Evolutionary conservation across 192 early-diverging fungal species (phyloP), one percentile per base, ranked within the genome.

Genomic region (Dissophora globulifera): DNA sequence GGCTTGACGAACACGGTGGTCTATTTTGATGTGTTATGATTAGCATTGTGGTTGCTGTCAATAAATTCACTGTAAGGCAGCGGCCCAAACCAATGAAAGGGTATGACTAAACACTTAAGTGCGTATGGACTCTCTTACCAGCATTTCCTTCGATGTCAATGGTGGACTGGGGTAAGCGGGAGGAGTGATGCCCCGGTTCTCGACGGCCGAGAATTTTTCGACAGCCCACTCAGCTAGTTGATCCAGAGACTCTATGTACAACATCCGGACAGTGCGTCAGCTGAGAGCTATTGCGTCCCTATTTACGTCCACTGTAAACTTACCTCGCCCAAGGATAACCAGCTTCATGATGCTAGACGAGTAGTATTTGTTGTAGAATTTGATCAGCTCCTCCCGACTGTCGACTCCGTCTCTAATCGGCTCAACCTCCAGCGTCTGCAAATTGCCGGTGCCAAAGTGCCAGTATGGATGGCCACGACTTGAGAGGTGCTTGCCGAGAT

Each of bases 341-440:
- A 97, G 83, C 81, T 92, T 93, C 96, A 97, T 98, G 26, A 99
- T 93, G 69, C 97, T 96, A 11, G 95, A 90, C 27, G 94, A 95
- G 78, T 99, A 99, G 78, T 95, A 95, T 56, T 85, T 84, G 13
- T 83, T 83, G 64, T 99, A 91, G 53, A 97, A 97, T 47, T 95
- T 90, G 38, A 99, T 67, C 43, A 98, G 81, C 53, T 91, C 85
- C n/a, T 90, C 85, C 20, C 97, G 87, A 56, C 95, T 87, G 68
- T 99, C 90, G 33, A 96, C 78, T 8, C 93, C 94, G 26, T 86
- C 80, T 23, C 60, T 31, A 29, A 70, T 53, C 4, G 94, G 94
- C 23, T 76, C 67, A 25, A 91, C 87, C 45, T 85, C 80, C 17
- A 99, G 82, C 1, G 96, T 97, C 47, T 94, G 88, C 59, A 93